phyloP scores from a whole-genome alignment of 768 basidiomycete species.

The Lactarius indigo region DNA sequence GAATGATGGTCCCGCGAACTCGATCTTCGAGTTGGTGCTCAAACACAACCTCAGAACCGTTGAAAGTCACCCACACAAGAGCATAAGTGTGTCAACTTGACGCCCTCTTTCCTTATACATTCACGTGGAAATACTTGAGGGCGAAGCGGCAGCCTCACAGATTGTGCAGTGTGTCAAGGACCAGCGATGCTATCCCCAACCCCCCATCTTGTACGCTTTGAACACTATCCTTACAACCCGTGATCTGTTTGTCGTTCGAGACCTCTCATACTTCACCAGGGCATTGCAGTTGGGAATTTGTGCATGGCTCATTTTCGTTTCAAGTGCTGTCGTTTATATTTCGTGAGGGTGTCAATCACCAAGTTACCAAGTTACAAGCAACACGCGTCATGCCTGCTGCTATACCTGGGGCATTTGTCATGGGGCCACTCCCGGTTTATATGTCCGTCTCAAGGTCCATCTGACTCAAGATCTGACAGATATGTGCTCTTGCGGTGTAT shows the following conservation, averaged over 20 bases:
- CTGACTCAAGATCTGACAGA: no score
- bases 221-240: constrained; percentile 3
- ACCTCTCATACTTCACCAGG: not conserved
- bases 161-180: constrained; percentile 29
- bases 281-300: no score
- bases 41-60: constrained; percentile 46
- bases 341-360: no score
- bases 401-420: no score
- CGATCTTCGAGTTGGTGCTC: constrained; percentile 49
- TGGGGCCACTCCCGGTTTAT: no score
- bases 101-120: constrained; percentile 29
- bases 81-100: constrained; percentile 33
- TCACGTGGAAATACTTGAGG: no score
- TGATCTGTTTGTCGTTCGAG: not conserved
- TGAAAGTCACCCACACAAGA: constrained; percentile 35
- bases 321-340: no score
- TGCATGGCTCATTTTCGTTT: no score
- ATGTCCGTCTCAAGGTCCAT: no score
- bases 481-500: no score
- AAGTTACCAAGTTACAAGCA: no score
- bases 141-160: constrained; percentile 24
- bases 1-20: constrained; percentile 48
- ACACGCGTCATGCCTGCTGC: no score
- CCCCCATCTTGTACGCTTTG: constrained; percentile 20
- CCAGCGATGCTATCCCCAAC: constrained; percentile 7